Conservation (phyloP, 2,329 filamentous ascomycete genomes). For the Epichloe gansuensis region DNA sequence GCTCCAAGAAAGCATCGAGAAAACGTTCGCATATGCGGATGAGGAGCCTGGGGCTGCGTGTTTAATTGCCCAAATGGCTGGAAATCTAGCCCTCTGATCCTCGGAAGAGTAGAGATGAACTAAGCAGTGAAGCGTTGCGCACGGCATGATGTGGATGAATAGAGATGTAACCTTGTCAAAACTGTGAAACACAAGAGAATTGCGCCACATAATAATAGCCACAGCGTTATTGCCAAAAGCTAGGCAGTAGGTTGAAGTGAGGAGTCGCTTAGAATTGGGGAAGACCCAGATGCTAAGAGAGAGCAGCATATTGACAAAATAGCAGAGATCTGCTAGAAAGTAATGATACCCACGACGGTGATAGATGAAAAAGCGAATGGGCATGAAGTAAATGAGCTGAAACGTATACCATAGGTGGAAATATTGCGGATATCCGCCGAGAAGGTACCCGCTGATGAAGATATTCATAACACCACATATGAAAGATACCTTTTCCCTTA, state of each 20-base stretch:
- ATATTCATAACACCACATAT: conserved; percentile 95
- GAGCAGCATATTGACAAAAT: conserved; percentile 87
- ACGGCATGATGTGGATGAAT: conserved; percentile 99
- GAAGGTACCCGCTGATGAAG: conserved; percentile 87
- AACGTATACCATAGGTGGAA: conserved; percentile 89
- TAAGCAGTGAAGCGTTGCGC: conserved; percentile 81
- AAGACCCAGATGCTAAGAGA: conserved; percentile 82
- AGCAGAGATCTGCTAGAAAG: conserved; percentile 93
- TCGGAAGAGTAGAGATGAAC: conserved; percentile 65
- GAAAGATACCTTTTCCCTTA: conserved; percentile 89
- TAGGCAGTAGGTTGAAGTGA: conserved; percentile 84
- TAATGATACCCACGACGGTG: conserved; percentile 89
- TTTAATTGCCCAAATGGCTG: conserved; percentile 75
- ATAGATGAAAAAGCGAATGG: conserved; percentile 84
- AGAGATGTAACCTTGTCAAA: conserved; percentile 95
- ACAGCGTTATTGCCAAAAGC: conserved; percentile 95
- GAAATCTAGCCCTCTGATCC: conserved; percentile 58
- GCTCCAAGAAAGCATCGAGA: conserved; percentile 87
- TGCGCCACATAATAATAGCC: conserved; percentile 98
- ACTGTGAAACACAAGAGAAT: conserved; percentile 95
- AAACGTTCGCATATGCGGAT: conserved; percentile 63
- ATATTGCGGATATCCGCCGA: conserved; percentile 71
- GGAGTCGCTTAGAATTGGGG: conserved; percentile 76
- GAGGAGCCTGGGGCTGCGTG: conserved; percentile 53
- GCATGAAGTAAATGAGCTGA: conserved; percentile 92